Percentiles rank a stretch among this genome's conserved stretches.
Evolutionary conservation across 768 basidiomycete genomes (phyloP).

Genomic region (Phylloporus sp.): DNA sequence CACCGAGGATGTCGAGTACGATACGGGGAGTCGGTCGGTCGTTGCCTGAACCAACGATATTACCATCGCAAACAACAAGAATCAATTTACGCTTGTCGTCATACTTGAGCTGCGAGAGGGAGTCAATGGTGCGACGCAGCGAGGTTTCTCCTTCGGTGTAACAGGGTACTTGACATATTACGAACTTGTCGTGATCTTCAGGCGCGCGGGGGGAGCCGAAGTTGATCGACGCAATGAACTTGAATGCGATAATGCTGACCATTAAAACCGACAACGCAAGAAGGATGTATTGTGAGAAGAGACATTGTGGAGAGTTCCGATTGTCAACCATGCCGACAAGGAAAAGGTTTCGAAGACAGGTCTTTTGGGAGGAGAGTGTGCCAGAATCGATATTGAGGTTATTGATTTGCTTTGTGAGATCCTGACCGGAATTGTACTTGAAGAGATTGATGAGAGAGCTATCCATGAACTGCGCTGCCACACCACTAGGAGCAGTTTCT

Average conservation of each 20-base stretch:
- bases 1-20: conserved; percentile 93
- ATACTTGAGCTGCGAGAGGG: conserved; percentile 89
- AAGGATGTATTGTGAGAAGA: conserved; percentile 88
- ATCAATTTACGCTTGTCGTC: conserved; percentile 97
- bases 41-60: conserved; percentile 96
- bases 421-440: conserved; percentile 66
- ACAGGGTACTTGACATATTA: conserved; percentile 97
- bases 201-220: conserved; percentile 78
- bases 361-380: conserved; percentile 68
- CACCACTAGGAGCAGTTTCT: conserved; percentile 37
- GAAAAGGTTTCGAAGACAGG: conserved; percentile 92
- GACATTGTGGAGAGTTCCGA: conserved; percentile 86
- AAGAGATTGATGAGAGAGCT: conserved; percentile 68
- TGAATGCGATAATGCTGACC: conserved; percentile 94
- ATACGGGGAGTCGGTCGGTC: conserved; percentile 95
- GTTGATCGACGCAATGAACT: conserved; percentile 88
- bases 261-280: conserved; percentile 87
- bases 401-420: conserved; percentile 76
- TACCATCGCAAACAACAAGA: conserved; percentile 94
- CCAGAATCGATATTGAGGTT: conserved; percentile 54
- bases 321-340: conserved; percentile 89
- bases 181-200: conserved; percentile 95
- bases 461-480: conserved; percentile 68
- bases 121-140: conserved; percentile 86
- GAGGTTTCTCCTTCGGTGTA: conserved; percentile 95